Conservation (phyloP, 2,329 filamentous ascomycete species). For the Calcarisporium arbuscula region DNA sequence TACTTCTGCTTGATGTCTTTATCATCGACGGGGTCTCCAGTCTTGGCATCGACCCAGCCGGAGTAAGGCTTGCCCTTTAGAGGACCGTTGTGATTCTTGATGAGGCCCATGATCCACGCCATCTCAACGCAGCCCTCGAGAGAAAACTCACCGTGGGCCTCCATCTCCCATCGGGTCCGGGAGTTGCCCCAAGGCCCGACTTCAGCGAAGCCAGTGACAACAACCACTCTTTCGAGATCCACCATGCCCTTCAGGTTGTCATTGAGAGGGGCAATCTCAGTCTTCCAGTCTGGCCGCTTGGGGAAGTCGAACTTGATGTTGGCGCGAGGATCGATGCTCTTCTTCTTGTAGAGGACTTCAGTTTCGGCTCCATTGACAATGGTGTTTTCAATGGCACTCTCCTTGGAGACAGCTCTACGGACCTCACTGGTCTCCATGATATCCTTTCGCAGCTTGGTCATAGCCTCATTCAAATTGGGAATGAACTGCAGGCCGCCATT, state of each 20-base stretch:
- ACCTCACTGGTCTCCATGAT: slow-evolving; percentile 94
- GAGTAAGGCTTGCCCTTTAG: slow-evolving; percentile 96
- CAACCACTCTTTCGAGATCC: slow-evolving; percentile 94
- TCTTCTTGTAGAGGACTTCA: slow-evolving; percentile 90
- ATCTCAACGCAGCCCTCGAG: slow-evolving; percentile 98
- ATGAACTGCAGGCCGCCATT: slow-evolving; percentile 98
- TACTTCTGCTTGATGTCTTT: slow-evolving; percentile 98
- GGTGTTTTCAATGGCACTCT: slow-evolving; percentile 95
- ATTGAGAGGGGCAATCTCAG: slow-evolving; percentile 83
- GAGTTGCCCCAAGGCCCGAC: slow-evolving; percentile 98
- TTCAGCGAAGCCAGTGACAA: slow-evolving; percentile 94
- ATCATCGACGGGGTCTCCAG: slow-evolving; percentile 91
- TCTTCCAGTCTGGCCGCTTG: slow-evolving; percentile 81
- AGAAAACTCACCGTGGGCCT: slow-evolving; percentile 92
- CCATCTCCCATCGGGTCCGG: slow-evolving; percentile 98
- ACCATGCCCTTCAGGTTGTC: slow-evolving; percentile 93
- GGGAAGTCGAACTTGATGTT: slow-evolving; percentile 99
- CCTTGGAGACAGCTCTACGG: slow-evolving; percentile 87
- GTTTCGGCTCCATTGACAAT: slow-evolving; percentile 91
- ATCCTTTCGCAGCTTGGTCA: slow-evolving; percentile 88
- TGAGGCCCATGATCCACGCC: slow-evolving; percentile 99
- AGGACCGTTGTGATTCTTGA: slow-evolving; percentile 95
- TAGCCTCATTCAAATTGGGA: slow-evolving; percentile 87
- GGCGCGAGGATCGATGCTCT: slow-evolving; percentile 84
- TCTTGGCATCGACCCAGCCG: slow-evolving; percentile 93